A percentile compares a stretch with the other conserved stretches of the same genome.
phyloP scores from a whole-genome alignment of 371 early-diverging fungal species.

The Umbelopsis sp. region DNA sequence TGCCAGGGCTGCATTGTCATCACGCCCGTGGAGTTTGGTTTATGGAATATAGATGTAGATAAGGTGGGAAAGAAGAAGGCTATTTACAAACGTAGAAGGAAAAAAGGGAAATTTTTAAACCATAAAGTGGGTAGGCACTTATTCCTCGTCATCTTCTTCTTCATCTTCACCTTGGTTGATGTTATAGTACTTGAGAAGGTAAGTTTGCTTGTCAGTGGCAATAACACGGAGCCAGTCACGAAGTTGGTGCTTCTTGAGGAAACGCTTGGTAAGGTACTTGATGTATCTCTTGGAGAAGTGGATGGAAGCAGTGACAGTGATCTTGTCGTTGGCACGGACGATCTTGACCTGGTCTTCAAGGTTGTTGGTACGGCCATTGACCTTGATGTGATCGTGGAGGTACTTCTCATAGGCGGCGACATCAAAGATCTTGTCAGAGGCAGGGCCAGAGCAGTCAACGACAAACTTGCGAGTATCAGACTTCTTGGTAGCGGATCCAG shows the following conservation, averaged over 20 bases:
- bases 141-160: conserved; percentile 67
- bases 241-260: conserved; percentile 98
- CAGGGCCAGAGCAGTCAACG: conserved; percentile 94
- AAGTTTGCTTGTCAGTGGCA: conserved; percentile 88
- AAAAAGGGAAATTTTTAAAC: background rate
- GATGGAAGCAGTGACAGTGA: conserved; percentile 78
- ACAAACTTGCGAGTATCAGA: conserved; percentile 69
- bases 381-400: conserved; percentile 98
- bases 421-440: conserved; percentile 96
- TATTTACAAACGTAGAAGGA: background rate
- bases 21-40: conserved; percentile 7
- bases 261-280: conserved; percentile 99
- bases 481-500: conserved; percentile 44
- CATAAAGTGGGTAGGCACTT: conserved; percentile 2
- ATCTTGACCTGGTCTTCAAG: conserved; percentile 88
- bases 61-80: background rate
- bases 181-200: conserved; percentile 96
- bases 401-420: conserved; percentile 96
- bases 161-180: conserved; percentile 86
- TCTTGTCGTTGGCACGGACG: conserved; percentile 76
- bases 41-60: background rate
- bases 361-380: conserved; percentile 95
- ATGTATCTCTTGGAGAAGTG: conserved; percentile 97
- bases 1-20: conserved; percentile 19
- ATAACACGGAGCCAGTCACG: conserved; percentile 98